These are phyloP conservation scores for Yarrowia sp. DNA, from an alignment of 805 yeast species.

Conservation along the genomic window DNA sequence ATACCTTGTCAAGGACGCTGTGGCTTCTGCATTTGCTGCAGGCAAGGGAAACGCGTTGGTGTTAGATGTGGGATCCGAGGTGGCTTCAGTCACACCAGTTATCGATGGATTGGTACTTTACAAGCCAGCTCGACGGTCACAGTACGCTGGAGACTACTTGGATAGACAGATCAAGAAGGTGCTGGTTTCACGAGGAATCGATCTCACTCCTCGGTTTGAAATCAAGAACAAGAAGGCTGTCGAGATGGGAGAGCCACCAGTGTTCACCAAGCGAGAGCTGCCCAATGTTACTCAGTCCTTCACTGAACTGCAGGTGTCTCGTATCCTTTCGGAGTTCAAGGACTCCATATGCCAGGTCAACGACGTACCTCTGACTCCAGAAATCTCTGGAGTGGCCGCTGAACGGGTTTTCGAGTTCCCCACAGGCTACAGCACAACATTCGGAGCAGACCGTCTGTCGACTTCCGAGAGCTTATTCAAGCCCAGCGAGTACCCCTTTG, in stretches of 20 bases:
- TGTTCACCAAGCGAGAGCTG: slow-evolving; percentile 34
- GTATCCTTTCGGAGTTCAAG: slow-evolving; percentile 49
- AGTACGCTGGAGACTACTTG: slow-evolving; percentile 67
- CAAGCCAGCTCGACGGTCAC: slow-evolving; percentile 56
- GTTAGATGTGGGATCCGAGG: slow-evolving; percentile 72
- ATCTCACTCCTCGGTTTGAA: slow-evolving; percentile 47
- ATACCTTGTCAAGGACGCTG: slow-evolving; percentile 76
- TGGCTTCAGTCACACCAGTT: slow-evolving; percentile 52
- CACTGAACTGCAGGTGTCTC: slow-evolving; percentile 53
- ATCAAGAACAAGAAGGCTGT: slow-evolving; percentile 47
- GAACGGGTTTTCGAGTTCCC: slow-evolving; percentile 53
- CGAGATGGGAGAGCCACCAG: slow-evolving; percentile 39
- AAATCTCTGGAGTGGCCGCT: slow-evolving; percentile 34
- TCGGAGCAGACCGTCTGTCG: slow-evolving; percentile 57
- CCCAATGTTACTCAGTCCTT: slow-evolving; percentile 47
- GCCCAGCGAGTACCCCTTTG: slow-evolving; percentile 45
- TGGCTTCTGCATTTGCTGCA: slow-evolving; percentile 87
- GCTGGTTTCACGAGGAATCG: slow-evolving; percentile 40
- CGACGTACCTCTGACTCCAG: slow-evolving; percentile 43
- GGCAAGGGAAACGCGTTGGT: slow-evolving; percentile 68
- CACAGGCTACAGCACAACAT: slow-evolving; percentile 58
- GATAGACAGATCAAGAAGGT: slow-evolving; percentile 50
- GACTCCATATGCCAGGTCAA: slow-evolving; percentile 41
- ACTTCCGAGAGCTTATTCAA: slow-evolving; percentile 72
- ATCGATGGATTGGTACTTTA: slow-evolving; percentile 40